A percentile compares a stretch with the other conserved stretches of the same genome.
Conservation (phyloP, 805 yeast genomes). For the Monosporozyma servazzii region DNA sequence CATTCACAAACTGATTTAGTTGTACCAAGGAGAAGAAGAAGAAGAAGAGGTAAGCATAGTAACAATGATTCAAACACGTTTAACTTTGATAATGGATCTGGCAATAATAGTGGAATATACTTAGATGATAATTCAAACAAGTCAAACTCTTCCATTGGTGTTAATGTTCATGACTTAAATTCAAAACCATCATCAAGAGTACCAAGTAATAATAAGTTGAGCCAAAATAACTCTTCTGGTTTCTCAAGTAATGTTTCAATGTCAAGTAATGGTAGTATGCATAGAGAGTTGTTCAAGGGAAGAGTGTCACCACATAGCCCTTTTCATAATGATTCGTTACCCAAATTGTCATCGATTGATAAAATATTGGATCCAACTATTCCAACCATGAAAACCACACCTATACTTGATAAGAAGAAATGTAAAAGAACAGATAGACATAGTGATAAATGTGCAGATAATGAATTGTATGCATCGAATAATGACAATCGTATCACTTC, state of each 20-base stretch:
- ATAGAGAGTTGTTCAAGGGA: not conserved
- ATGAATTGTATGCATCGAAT: not conserved
- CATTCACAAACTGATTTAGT: not conserved
- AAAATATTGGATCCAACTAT: not conserved
- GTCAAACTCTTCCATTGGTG: not conserved
- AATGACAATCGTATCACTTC: not conserved
- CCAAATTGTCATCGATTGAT: not conserved
- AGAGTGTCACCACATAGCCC: not conserved
- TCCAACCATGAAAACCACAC: not conserved
- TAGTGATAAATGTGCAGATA: not conserved
- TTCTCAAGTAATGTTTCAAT: not conserved
- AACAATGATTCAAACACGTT: not conserved
- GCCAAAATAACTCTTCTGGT: not conserved
- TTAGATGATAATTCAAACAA: not conserved
- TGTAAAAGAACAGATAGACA: not conserved
- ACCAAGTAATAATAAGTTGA: not conserved
- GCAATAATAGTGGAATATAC: not conserved
- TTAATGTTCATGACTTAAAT: not conserved
- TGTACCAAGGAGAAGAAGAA: not conserved
- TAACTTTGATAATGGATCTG: not conserved
- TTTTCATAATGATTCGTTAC: not conserved
- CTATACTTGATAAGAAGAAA: not conserved
- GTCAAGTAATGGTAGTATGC: slow-evolving; percentile 1
- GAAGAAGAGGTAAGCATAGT: not conserved
- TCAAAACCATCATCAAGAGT: slow-evolving; percentile 1